These are phyloP conservation scores for Trypanosoma congolense DNA, from an alignment of 208 protist species.

Conservation along the genomic window DNA sequence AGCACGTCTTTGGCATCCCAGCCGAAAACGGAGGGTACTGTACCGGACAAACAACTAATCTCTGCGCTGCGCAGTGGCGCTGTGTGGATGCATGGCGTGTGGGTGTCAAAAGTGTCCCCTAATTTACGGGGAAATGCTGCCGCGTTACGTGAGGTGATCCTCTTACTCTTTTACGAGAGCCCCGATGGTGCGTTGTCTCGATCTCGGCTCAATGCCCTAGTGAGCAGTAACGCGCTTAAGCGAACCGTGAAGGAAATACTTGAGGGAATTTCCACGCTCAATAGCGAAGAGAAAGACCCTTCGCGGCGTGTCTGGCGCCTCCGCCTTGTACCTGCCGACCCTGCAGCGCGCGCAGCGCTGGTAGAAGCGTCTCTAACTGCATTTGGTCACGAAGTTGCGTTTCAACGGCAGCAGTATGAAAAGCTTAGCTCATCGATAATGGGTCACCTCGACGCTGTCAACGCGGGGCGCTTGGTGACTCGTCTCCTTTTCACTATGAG, in stretches of 20 bases:
- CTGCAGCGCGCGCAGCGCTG: constrained; percentile 5
- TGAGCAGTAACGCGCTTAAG: constrained; percentile 28
- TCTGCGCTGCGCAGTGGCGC: constrained; percentile 41
- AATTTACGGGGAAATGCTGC: constrained; percentile 61
- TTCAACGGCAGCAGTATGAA: constrained; percentile 49
- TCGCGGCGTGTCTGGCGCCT: constrained; percentile 63
- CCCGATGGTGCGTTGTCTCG: constrained; percentile 42
- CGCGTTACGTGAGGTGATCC: constrained; percentile 66
- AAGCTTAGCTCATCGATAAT: constrained; percentile 30
- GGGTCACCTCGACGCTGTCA: constrained; percentile 45
- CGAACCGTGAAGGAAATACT: constrained; percentile 69
- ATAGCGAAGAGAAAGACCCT: constrained; percentile 40
- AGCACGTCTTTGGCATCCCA: neutral
- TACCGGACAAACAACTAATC: constrained; percentile 39
- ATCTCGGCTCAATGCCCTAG: constrained; percentile 51
- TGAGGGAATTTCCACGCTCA: constrained; percentile 42
- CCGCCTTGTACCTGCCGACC: constrained; percentile 37
- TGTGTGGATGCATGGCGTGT: constrained; percentile 83
- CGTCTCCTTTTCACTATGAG: constrained; percentile 26
- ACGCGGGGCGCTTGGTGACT: constrained; percentile 24
- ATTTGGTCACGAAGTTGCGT: constrained; percentile 39
- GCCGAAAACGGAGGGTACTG: constrained; percentile 5
- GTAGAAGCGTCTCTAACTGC: constrained; percentile 24
- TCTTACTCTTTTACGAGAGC: constrained; percentile 65
- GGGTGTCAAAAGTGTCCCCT: constrained; percentile 47